Evolutionary conservation across 352 stramenopile genomes (phyloP).

Genomic region (Phytophthora capsici): DNA sequence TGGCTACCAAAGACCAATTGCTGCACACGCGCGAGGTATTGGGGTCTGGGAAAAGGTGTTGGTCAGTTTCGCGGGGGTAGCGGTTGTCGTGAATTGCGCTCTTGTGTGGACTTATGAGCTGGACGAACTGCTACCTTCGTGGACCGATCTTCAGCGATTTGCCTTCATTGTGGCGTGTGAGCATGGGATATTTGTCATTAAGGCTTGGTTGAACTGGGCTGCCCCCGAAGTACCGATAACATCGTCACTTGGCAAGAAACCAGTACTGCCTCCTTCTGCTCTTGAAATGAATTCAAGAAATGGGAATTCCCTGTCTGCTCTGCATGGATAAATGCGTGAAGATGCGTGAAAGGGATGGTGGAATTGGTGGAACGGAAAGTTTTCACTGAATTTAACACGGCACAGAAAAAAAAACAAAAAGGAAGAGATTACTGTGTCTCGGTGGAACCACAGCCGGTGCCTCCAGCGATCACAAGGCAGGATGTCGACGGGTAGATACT

Average conservation of each 20-base stretch:
- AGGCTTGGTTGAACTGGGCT: constrained; percentile 63
- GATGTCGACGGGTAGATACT: constrained; percentile 35
- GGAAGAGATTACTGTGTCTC: not conserved
- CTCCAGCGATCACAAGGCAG: constrained; percentile 31
- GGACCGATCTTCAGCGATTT: constrained; percentile 66
- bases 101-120: constrained; percentile 89
- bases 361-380: not conserved
- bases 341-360: not conserved
- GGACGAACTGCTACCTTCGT: constrained; percentile 51
- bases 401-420: constrained; percentile 2
- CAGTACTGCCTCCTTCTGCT: constrained; percentile 14
- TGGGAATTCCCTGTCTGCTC: constrained; percentile 2
- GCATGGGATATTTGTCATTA: constrained; percentile 66
- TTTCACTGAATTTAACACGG: not conserved
- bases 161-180: constrained; percentile 71
- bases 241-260: constrained; percentile 28
- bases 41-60: constrained; percentile 94
- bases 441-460: constrained; percentile 25
- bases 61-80: constrained; percentile 92
- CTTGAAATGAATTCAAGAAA: constrained; percentile 2
- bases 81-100: constrained; percentile 93
- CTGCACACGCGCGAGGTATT: constrained; percentile 91
- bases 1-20: constrained; percentile 86
- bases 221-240: constrained; percentile 41
- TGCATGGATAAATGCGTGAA: constrained; percentile 2